Evolutionary conservation across 306 rosid species (phyloP), one percentile per base, ranked within the genome.

Genomic region (Prunus dulcis): DNA sequence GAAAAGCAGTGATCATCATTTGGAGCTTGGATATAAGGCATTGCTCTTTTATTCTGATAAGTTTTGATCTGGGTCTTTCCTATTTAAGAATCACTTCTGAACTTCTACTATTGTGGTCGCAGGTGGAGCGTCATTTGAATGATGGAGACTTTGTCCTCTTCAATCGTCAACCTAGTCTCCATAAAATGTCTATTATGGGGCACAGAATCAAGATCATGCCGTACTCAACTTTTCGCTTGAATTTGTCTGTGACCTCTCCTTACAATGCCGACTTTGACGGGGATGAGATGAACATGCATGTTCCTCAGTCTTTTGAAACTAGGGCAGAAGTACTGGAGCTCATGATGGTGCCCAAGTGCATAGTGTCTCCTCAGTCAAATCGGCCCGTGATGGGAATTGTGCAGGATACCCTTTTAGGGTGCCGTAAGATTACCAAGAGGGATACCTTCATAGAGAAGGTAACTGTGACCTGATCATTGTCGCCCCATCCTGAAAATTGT

Each of bases 141-240:
- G 99, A 95, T 76, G 99, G 99, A 46, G 99, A 95, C 77, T 95
- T 95, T 83, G 87, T 95, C 53, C 97, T 95, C 77, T 95, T 95
- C 82, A 95, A 95, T 79, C 99, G 99, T 43, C 99, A 95, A 82
- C 99, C 99, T n/a, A 95, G 99, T 89, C 99, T 95, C 50, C 99
- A 95, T 83, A 95, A 95, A 85, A 95, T 95, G 99, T 95, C 99
- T 86, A 95, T 95, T 80, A 95, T 95, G 99, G 99, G 99, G 71
- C 99, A 95, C 77, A 86, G 97, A 83, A 95, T 95, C 85, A 95
- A 92, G 91, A 95, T 95, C 84, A 95, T 95, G 97, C 99, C 99
- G 6, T 95, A 95, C 78, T 95, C 99, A 69, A 95, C 99, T 11
- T 95, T 95, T 74, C 92, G 99, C 43, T 86, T 95, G 45, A 95